Base-by-base conservation (phyloP, 345 rosid species). In the Rhizophora mangle region DNA sequence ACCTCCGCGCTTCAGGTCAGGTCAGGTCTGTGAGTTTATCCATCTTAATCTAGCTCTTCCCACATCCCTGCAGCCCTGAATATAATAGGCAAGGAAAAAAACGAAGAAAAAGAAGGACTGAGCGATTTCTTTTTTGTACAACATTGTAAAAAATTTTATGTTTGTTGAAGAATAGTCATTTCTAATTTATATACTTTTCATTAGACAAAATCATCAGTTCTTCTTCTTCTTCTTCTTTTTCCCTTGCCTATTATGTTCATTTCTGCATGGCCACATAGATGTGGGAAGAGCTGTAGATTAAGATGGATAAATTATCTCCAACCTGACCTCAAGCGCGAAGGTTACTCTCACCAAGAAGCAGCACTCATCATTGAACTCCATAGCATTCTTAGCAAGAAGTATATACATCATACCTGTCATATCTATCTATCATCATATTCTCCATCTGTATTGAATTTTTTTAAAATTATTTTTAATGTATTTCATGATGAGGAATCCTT, bases 221-320 rank as follows among this genome's bases (percentile, higher is more conserved):
- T 8, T 5, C 16, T 69, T 64, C 34, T 47, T 57, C n/a, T 6
- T 10, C 9, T n/a, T 61, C 39, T 59, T 29, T 16, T 56, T 31
- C 65, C 46, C 26, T 20, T 46, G 27, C 22, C 74, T 53, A 16
- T 21, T 62, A 21, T 54, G 1, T 16, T 34, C 55, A 30, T 39
- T 60, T 37, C 21, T 71, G 49, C 78, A 92, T 96, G 98, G 21
- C 76, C 92, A 47, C 91, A 90, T 63, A 84, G 99, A 83, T 95
- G 99, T 80, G 99, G 99, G n/a, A 95, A 92, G 84, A 95, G 99
- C 64, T 95, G 96, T 83, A 92, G 97, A 63, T 75, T 94, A 63
- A 82, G 96, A 80, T 94, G 98, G 98, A 94, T 94, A 75, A 94
- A 94, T 73, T 95, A 88, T 72, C 80, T 95, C 19, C 74, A 98